These are phyloP conservation scores for Parachaetomium inaequale DNA, from an alignment of 495 filamentous ascomycete genomes.

Conservation along the genomic window DNA sequence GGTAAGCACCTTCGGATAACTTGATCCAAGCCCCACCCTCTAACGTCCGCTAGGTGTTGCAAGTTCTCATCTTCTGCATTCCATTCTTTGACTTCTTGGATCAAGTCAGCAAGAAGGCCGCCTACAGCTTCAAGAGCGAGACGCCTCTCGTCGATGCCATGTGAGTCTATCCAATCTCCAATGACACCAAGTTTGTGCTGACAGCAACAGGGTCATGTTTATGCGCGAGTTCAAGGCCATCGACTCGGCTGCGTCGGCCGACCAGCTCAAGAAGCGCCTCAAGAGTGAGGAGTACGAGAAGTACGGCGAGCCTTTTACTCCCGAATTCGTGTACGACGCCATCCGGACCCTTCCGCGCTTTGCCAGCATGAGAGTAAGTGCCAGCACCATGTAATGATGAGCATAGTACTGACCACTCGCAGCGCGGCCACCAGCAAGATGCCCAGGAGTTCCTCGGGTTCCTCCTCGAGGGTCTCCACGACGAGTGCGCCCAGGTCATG, in stretches of 20 bases:
- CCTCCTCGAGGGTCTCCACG: constrained; percentile 85
- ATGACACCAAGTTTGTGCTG: neutral
- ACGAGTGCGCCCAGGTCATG: constrained; percentile 81
- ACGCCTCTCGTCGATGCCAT: constrained; percentile 91
- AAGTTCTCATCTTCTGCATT: constrained; percentile 86
- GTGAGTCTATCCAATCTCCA: constrained; percentile 49
- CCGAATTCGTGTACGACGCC: constrained; percentile 92
- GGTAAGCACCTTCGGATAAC: constrained; percentile 51
- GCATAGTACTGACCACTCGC: neutral
- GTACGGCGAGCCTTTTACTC: constrained; percentile 86
- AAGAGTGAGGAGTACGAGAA: constrained; percentile 82
- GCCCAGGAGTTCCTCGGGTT: constrained; percentile 97
- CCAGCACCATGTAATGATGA: neutral
- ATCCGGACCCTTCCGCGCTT: constrained; percentile 84
- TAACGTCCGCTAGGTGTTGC: constrained; percentile 62
- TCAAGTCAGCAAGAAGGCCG: constrained; percentile 73
- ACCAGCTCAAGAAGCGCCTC: constrained; percentile 66
- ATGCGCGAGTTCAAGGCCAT: constrained; percentile 89
- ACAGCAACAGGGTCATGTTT: constrained; percentile 74
- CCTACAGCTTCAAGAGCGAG: constrained; percentile 90
- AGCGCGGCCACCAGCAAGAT: constrained; percentile 96
- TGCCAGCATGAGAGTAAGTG: constrained; percentile 76
- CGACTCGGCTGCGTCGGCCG: constrained; percentile 69
- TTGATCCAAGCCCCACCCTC: neutral
- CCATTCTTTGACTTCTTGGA: constrained; percentile 95